A percentile compares a stretch with the other conserved stretches of the same genome.
Evolutionary conservation across 495 filamentous ascomycete species (phyloP).

Genomic region (Penicillium silybi): DNA sequence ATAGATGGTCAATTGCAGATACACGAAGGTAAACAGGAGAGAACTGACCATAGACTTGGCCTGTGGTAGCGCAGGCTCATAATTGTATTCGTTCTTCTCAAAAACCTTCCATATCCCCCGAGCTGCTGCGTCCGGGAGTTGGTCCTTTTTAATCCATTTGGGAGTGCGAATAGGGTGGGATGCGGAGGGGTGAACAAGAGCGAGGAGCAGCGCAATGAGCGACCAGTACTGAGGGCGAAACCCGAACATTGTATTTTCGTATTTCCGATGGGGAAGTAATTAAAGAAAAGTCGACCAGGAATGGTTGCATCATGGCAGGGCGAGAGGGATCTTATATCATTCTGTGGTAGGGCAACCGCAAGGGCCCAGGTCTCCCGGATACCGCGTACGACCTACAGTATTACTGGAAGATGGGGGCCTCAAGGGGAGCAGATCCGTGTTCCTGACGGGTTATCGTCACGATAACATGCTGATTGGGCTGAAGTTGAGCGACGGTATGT

Average conservation of each 20-base stretch:
- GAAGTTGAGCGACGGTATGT: slow-evolving; percentile 4
- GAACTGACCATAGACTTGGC: slow-evolving; percentile 7
- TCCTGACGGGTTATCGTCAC: not conserved
- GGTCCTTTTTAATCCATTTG: slow-evolving; percentile 7
- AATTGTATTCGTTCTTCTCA: not conserved
- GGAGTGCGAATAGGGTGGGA: slow-evolving; percentile 14
- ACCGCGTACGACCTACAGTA: slow-evolving; percentile 13
- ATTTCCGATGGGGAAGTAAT: not conserved
- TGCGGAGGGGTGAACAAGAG: slow-evolving; percentile 4
- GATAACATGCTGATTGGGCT: not conserved
- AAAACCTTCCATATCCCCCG: slow-evolving; percentile 8
- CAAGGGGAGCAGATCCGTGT: not conserved
- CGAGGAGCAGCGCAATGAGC: slow-evolving; percentile 10
- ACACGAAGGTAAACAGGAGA: not conserved
- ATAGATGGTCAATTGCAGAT: not conserved
- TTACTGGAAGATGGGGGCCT: not conserved
- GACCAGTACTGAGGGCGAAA: not conserved
- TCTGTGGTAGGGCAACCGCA: slow-evolving; percentile 12
- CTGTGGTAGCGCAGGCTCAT: not conserved
- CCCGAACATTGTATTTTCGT: not conserved
- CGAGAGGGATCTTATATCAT: slow-evolving; percentile 4
- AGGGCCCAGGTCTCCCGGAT: slow-evolving; percentile 5
- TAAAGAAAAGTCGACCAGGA: not conserved
- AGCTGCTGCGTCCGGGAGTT: not conserved
- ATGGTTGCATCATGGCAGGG: not conserved